Conservation (phyloP, 768 basidiomycete genomes). For the Nidularia pulvinata region DNA sequence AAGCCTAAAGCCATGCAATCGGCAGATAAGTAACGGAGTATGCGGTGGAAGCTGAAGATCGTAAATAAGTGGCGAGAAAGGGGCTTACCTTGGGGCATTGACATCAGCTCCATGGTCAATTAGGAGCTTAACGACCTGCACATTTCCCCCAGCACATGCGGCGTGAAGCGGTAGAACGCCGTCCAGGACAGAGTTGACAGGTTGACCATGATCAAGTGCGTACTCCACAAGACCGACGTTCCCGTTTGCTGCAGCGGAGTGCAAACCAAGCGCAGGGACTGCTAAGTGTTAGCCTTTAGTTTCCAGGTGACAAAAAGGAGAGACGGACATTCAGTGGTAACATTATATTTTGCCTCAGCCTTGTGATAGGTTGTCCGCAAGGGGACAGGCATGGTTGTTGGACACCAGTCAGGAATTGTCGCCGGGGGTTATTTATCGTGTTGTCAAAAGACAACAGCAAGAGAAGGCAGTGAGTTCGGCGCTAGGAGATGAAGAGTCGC, state of each 20-base stretch:
- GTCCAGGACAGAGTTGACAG: conserved; percentile 94
- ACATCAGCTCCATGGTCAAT: conserved; percentile 98
- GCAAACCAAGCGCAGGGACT: conserved; percentile 80
- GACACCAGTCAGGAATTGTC: conserved; percentile 6
- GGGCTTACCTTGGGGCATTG: conserved; percentile 82
- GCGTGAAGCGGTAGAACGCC: conserved; percentile 98
- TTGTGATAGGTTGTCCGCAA: conserved; percentile 43
- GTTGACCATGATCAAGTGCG: conserved; percentile 92
- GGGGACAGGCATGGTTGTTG: conserved; percentile 44
- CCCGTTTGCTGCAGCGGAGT: conserved; percentile 78
- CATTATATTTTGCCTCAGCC: conserved; percentile 57
- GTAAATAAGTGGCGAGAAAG: too few species aligned
- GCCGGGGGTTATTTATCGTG: conserved; percentile 10
- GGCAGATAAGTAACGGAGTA: neutral
- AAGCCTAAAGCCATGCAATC: conserved; percentile 38
- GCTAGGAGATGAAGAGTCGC: neutral
- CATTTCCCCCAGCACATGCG: conserved; percentile 89
- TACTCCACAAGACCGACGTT: conserved; percentile 94
- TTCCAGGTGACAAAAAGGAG: conserved; percentile 1
- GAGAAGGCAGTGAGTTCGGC: neutral
- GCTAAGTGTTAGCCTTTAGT: conserved; percentile 6
- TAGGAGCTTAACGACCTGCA: conserved; percentile 83
- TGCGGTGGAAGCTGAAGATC: neutral
- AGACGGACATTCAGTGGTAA: conserved; percentile 54
- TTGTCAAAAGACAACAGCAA: conserved; percentile 7